Evolutionary conservation across 805 yeast species (phyloP), one percentile per base, ranked within the genome.

Genomic region (Candida suzukii): DNA sequence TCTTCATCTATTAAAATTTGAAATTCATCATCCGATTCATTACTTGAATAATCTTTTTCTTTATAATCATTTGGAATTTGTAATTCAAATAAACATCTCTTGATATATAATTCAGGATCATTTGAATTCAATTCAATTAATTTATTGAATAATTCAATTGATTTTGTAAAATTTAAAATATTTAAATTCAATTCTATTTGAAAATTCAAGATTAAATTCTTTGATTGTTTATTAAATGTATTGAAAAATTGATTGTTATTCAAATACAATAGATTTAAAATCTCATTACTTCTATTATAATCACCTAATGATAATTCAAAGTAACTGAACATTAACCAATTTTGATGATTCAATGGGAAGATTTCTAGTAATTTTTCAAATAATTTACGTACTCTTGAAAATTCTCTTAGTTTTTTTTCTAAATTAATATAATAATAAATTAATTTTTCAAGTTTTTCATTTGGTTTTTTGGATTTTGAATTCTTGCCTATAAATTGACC

Each of bases 331-430:
- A 71, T 70, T 3, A 73, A 52, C 82, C 97, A 80, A 0, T 74
- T 67, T 3, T 60, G 54, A 1, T 68, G 53, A 8, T 66, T 46
- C 3, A 47, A 42, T 0, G 80, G 71, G 47, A 65, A 71, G 2
- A 54, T 48, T 47, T 77, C 81, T n/a, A 85, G 47, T 63, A 73
- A 75, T 52, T 76, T 80, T 47, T 80, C 85, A 56, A 78, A 88
- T 3, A 93, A 53, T 55, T 66, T 78, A 26, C 98, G 64, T 8
- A 83, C 88, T 28, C 96, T 63, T 45, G 83, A 95, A 68, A 84
- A 84, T 51, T 88, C 93, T 29, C 83, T 84, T 36, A 90, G 57
- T 40, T 68, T 64, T 30, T 65, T 66, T 55, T 91, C 97, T 28
- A 88, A 48, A 1, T 63, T 66, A 37, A 91, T 80, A 60, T 93